Evolutionary conservation across 176 grass and related monocot genomes (phyloP), one percentile per base, ranked within the genome.

Genomic region (Oryza longistaminata): DNA sequence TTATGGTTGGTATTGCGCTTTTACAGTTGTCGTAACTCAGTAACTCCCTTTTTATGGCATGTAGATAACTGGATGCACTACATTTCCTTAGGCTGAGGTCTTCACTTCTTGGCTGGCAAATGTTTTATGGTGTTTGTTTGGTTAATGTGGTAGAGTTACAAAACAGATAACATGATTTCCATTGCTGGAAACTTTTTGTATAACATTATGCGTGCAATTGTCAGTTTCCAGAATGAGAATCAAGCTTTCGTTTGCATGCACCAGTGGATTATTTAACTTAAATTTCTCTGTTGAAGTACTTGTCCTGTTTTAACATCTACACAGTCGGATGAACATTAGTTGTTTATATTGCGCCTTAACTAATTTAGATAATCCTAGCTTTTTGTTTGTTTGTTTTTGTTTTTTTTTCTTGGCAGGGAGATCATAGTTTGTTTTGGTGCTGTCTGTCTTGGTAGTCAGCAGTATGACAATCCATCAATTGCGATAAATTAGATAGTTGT

Each of bases 81-180:
- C 3, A 22, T 70, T 73, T 55, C 10, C 11, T 43, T 25, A 1
- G 8, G 6, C 39, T 42, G n/a, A n/a, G 11, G 24, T 22, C 26
- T 60, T 77, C 50, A 78, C 14, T 77, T 74, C 13, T 67, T 67
- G 8, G 13, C 58, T 66, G 40, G 42, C n/a, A 83, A 31, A 64
- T 73, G 37, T 26, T 74, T 26, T 71, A 11, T 74, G 42, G 21
- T 21, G 1, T 61, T 61, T 22, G 42, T 8, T 61, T 35, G 33
- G 71, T 64, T 65, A 74, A 6, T 66, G 8, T 21, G 24, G 7
- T 29, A 66, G 31, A 58, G 55, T 70, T 1, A 2, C 5, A 77
- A 21, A 43, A 43, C 9, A 58, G 16, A 15, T 68, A 33, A 33
- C 3, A 60, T 1, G 40, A 61, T 24, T 35, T 48, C 29, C 68